phyloP scores from a whole-genome alignment of 2,329 filamentous ascomycete species.

The Fusarium nematophilum region DNA sequence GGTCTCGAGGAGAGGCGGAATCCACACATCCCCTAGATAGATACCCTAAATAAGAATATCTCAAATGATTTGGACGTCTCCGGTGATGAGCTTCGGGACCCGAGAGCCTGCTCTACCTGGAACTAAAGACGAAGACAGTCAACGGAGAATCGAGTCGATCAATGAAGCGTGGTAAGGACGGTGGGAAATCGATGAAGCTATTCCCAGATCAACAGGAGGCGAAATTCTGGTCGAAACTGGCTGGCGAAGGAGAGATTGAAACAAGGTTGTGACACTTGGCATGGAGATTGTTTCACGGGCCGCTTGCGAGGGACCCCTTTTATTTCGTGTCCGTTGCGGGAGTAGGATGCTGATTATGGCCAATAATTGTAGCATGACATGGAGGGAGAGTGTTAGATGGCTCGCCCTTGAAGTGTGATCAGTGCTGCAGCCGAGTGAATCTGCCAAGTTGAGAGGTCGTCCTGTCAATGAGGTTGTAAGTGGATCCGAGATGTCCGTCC shows the following conservation, averaged over 20 bases:
- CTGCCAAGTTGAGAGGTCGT: background rate
- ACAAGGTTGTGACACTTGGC: slow-evolving; percentile 14
- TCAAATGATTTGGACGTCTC: background rate
- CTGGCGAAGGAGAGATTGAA: slow-evolving; percentile 3
- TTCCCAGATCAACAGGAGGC: background rate
- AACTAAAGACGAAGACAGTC: too few species aligned
- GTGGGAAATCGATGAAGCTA: background rate
- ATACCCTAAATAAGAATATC: slow-evolving; percentile 10
- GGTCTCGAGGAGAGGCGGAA: background rate
- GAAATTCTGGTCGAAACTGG: background rate
- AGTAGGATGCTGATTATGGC: slow-evolving; percentile 2
- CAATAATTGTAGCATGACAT: background rate
- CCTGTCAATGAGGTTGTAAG: slow-evolving; percentile 13
- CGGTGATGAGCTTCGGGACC: too few species aligned
- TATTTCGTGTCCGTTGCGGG: slow-evolving; percentile 16
- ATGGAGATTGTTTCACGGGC: slow-evolving; percentile 24
- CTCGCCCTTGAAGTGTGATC: background rate
- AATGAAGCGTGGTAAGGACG: background rate
- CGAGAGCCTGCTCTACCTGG: too few species aligned
- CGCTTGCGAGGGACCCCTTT: slow-evolving; percentile 27
- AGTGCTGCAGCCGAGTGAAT: background rate
- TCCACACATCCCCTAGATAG: slow-evolving; percentile 7
- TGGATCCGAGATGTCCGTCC: slow-evolving; percentile 3
- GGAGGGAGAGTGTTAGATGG: background rate
- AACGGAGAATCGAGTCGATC: background rate